phyloP scores from a whole-genome alignment of 345 rosid genomes.

The Salix koriyanagi region DNA sequence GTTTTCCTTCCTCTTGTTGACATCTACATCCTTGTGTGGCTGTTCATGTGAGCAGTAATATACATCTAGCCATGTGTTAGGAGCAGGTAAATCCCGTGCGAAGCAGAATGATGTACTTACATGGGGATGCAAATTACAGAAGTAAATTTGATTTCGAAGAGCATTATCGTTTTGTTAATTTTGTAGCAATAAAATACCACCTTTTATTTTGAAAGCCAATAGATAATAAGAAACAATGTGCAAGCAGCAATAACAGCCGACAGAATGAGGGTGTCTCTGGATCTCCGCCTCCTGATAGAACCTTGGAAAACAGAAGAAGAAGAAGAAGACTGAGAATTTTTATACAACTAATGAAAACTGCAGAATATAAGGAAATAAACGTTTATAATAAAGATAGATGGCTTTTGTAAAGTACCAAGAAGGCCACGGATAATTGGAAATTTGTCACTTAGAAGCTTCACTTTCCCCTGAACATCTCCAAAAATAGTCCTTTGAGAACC shows the following conservation, averaged over 20 bases:
- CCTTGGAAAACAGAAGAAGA: conserved; percentile 39
- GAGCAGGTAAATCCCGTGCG: not conserved
- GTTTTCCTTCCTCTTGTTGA: not conserved
- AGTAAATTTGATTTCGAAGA: conserved; percentile 32
- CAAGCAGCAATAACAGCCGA: conserved; percentile 91
- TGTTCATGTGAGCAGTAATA: not conserved
- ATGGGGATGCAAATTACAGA: conserved; percentile 25
- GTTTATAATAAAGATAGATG: not conserved
- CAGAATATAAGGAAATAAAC: not conserved
- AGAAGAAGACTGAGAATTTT: not conserved
- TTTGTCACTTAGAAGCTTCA: conserved; percentile 74
- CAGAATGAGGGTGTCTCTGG: conserved; percentile 86
- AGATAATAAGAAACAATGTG: conserved; percentile 82
- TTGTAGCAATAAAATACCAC: not conserved
- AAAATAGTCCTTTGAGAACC: conserved; percentile 84
- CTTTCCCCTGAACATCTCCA: conserved; percentile 96
- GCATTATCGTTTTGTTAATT: conserved; percentile 11
- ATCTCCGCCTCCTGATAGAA: conserved; percentile 72
- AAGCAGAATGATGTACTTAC: conserved; percentile 2
- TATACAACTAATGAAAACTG: not conserved
- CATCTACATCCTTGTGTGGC: not conserved
- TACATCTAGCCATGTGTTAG: not conserved
- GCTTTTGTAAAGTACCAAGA: conserved; percentile 51
- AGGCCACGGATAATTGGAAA: conserved; percentile 83
- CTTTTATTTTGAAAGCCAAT: conserved; percentile 82